Evolutionary conservation across 257 asterid species (phyloP).

Genomic region (Schizonepeta tenuifolia): DNA sequence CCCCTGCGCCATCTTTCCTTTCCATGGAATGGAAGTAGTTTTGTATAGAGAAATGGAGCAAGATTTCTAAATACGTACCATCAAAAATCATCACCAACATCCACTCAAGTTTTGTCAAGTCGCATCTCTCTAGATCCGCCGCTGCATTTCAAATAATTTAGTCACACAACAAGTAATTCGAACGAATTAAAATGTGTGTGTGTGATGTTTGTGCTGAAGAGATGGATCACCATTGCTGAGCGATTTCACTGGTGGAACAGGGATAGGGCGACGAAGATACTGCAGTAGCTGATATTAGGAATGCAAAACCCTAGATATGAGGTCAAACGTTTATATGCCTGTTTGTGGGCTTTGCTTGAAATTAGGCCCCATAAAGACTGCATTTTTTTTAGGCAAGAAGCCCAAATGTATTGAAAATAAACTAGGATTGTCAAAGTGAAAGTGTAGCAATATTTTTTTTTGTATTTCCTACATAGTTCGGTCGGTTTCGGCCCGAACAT

Average conservation of each 20-base stretch:
- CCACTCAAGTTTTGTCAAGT: too few species aligned
- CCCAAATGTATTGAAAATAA: neutral
- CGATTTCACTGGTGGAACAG: constrained; percentile 15
- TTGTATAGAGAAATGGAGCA: too few species aligned
- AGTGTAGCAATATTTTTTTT: too few species aligned
- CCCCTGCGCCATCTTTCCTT: too few species aligned
- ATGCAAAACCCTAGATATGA: constrained; percentile 37
- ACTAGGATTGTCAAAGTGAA: too few species aligned
- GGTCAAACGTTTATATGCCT: neutral
- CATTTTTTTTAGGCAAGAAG: neutral
- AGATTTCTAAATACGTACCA: too few species aligned
- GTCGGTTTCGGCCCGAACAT: too few species aligned
- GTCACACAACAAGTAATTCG: neutral
- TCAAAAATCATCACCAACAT: too few species aligned
- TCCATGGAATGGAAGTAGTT: too few species aligned
- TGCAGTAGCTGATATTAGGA: constrained; percentile 30
- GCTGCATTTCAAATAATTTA: neutral
- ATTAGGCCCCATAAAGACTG: neutral
- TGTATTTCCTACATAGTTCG: too few species aligned
- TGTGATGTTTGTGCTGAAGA: neutral
- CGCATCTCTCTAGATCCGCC: too few species aligned
- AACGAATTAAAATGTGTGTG: neutral
- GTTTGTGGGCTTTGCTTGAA: constrained; percentile 26
- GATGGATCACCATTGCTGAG: constrained; percentile 40
- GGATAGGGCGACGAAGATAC: neutral